Conservation (phyloP, 129 eudicot species). For the Arctium lappa region DNA sequence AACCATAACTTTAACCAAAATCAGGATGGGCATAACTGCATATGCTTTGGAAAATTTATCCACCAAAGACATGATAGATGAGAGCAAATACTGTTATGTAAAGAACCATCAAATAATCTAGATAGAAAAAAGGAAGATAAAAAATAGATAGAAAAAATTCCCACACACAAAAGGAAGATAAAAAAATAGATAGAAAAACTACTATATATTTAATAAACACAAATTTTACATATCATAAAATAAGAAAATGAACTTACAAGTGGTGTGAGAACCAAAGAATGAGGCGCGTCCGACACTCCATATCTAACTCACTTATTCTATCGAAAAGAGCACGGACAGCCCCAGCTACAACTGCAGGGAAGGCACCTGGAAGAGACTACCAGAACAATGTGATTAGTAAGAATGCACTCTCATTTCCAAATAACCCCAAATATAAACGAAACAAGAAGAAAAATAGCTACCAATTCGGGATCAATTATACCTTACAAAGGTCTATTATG, state of each 20-base stretch:
- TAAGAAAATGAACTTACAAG: constrained; percentile 52
- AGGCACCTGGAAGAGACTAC: constrained; percentile 99
- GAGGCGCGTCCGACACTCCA: constrained; percentile 96
- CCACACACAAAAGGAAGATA: no score
- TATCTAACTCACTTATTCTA: constrained; percentile 82
- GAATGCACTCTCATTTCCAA: background rate
- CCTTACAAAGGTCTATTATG: constrained; percentile 98
- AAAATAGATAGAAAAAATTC: background rate
- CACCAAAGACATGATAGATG: background rate
- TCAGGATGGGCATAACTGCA: background rate
- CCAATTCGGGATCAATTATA: constrained; percentile 14
- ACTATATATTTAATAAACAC: background rate
- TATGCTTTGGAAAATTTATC: background rate
- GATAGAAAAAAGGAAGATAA: no score
- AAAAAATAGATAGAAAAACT: no score
- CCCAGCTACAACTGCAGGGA: constrained; percentile 97
- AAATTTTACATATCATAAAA: background rate
- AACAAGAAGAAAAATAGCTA: background rate
- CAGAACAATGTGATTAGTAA: background rate
- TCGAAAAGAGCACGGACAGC: constrained; percentile 99
- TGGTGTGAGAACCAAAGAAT: constrained; percentile 99
- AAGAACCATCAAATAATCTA: background rate
- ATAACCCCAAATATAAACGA: background rate
- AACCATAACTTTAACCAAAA: background rate
- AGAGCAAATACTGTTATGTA: background rate